Percentiles rank a stretch among this genome's conserved stretches.
phyloP scores from a whole-genome alignment of 192 early-diverging fungal genomes.

The Backusella morwellensis region DNA sequence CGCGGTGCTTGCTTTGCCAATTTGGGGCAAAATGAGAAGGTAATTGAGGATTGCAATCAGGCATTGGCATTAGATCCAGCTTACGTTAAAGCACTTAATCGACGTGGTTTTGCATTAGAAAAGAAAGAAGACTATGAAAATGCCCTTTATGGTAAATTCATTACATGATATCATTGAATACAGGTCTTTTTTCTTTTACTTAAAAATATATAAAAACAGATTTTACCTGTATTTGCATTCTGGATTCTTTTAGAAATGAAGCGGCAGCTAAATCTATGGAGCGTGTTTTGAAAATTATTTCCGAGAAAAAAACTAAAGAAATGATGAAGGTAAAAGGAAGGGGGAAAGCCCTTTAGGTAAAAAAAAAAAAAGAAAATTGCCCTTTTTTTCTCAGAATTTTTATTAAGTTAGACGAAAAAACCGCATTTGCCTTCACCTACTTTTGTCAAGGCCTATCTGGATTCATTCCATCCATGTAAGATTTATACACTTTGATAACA shows the following conservation, averaged over 20 bases:
- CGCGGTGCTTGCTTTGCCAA: slow-evolving; percentile 92
- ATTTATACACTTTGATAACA: not conserved
- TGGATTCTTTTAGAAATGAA: slow-evolving; percentile 93
- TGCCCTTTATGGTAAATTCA: slow-evolving; percentile 48
- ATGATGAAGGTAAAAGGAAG: slow-evolving; percentile 48
- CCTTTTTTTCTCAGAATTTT: not conserved
- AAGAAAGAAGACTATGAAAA: slow-evolving; percentile 47
- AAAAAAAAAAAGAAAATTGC: not conserved
- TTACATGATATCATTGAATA: not conserved
- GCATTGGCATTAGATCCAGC: slow-evolving; percentile 78
- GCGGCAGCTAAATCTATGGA: slow-evolving; percentile 78
- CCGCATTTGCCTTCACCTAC: slow-evolving; percentile 82
- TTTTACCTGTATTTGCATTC: slow-evolving; percentile 89
- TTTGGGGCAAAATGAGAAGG: slow-evolving; percentile 65
- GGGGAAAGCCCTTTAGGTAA: not conserved
- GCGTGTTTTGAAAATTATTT: slow-evolving; percentile 82
- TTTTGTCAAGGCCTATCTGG: slow-evolving; percentile 92
- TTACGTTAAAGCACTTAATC: slow-evolving; percentile 82
- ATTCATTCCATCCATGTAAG: slow-evolving; percentile 74
- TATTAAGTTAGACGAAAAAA: slow-evolving; percentile 36
- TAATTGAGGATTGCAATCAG: slow-evolving; percentile 82
- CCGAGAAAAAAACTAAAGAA: slow-evolving; percentile 75
- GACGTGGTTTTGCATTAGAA: slow-evolving; percentile 60
- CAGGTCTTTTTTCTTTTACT: not conserved
- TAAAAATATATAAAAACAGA: slow-evolving; percentile 43